Evolutionary conservation across 2,329 filamentous ascomycete species (phyloP).

Genomic region (Chalara sp.): DNA sequence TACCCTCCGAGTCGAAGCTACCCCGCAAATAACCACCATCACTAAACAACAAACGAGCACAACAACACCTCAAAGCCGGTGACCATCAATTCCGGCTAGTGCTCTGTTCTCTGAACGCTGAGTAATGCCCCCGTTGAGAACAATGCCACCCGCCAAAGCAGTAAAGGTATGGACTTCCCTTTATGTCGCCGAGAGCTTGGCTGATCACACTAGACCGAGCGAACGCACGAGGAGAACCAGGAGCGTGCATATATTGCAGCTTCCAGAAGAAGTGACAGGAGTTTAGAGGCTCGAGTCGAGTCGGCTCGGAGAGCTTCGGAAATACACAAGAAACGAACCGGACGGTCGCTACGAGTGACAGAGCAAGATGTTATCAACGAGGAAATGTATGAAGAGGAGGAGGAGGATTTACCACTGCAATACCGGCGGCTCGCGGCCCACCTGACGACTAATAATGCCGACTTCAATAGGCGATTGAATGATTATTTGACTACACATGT

Average conservation of each 20-base stretch:
- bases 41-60: too few species aligned
- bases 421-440: slow-evolving; percentile 58
- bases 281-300: slow-evolving; percentile 79
- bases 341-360: slow-evolving; percentile 72
- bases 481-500: slow-evolving; percentile 51
- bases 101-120: neutral
- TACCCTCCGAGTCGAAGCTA: too few species aligned
- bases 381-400: slow-evolving; percentile 95
- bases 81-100: too few species aligned
- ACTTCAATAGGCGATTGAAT: slow-evolving; percentile 18
- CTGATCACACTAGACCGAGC: slow-evolving; percentile 49
- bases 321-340: slow-evolving; percentile 83
- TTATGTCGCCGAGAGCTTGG: too few species aligned
- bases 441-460: slow-evolving; percentile 29
- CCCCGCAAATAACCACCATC: too few species aligned
- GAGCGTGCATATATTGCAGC: slow-evolving; percentile 90
- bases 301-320: slow-evolving; percentile 85
- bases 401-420: slow-evolving; percentile 67
- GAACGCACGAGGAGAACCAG: slow-evolving; percentile 75
- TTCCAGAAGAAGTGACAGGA: slow-evolving; percentile 78
- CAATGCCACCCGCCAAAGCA: slow-evolving; percentile 11
- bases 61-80: too few species aligned
- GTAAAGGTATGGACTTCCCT: slow-evolving; percentile 1
- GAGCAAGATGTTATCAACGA: slow-evolving; percentile 84
- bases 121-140: slow-evolving; percentile 7